A percentile compares a stretch with the other conserved stretches of the same genome.
Conservation (phyloP, 805 yeast species). For the Candida cerambycidarum region DNA sequence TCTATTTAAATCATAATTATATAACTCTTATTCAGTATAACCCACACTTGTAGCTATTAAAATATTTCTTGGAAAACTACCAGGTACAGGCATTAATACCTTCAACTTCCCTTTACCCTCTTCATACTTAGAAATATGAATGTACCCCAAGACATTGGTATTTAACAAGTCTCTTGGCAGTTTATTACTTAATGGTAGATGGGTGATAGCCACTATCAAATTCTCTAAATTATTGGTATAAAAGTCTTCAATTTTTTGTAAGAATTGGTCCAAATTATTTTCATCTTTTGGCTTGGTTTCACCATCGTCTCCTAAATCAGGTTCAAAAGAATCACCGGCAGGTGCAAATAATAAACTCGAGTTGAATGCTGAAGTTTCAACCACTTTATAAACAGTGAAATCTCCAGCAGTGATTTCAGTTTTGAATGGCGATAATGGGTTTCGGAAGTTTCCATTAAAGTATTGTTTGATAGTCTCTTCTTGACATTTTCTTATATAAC, state of each 20-base stretch:
- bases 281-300: slow-evolving; percentile 24
- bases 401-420: slow-evolving; percentile 68
- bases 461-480: slow-evolving; percentile 80
- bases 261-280: slow-evolving; percentile 32
- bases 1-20: background rate
- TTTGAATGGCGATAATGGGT: slow-evolving; percentile 80
- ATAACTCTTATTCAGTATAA: slow-evolving; percentile 76
- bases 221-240: slow-evolving; percentile 63
- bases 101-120: slow-evolving; percentile 69
- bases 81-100: slow-evolving; percentile 84
- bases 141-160: slow-evolving; percentile 75
- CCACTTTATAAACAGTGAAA: slow-evolving; percentile 59
- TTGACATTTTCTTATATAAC: slow-evolving; percentile 67
- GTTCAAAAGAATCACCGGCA: slow-evolving; percentile 41
- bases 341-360: slow-evolving; percentile 41
- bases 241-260: slow-evolving; percentile 41
- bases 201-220: slow-evolving; percentile 64
- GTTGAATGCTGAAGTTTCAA: slow-evolving; percentile 42
- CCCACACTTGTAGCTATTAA: slow-evolving; percentile 75
- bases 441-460: slow-evolving; percentile 74
- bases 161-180: slow-evolving; percentile 49
- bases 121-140: slow-evolving; percentile 69
- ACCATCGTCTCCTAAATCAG: slow-evolving; percentile 21
- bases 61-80: slow-evolving; percentile 73
- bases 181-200: slow-evolving; percentile 31